These are phyloP conservation scores for Poa annua DNA, from an alignment of 176 grass and related monocot species.

Conservation along the genomic window DNA sequence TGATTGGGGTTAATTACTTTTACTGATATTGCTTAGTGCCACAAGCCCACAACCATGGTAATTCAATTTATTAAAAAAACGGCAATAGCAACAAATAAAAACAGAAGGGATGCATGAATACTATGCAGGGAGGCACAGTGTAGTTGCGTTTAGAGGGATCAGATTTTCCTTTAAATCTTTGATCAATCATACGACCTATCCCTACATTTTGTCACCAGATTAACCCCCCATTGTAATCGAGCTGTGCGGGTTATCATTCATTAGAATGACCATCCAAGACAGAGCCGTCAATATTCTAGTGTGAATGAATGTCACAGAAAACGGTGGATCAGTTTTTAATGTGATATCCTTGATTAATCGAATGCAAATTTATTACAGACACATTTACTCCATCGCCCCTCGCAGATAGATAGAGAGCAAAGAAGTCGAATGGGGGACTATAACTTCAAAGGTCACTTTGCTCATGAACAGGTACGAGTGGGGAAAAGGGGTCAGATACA, in stretches of 20 bases:
- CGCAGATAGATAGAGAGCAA: no score
- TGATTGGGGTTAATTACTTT: not conserved
- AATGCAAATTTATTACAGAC: not conserved
- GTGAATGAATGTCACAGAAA: not conserved
- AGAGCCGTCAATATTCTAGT: not conserved
- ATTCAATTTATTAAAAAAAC: not conserved
- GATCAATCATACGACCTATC: not conserved
- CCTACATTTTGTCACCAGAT: not conserved
- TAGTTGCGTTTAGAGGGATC: not conserved
- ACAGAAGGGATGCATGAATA: not conserved
- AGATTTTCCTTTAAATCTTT: constrained; percentile 43
- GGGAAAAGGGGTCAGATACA: not conserved
- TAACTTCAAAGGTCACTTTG: not conserved
- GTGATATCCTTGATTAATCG: not conserved
- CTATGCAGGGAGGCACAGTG: not conserved
- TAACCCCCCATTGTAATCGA: not conserved
- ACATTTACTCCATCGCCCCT: not conserved
- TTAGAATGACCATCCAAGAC: constrained; percentile 32
- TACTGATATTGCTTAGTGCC: not conserved
- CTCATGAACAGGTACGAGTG: not conserved
- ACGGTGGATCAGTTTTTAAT: not conserved
- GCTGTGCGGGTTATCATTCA: constrained; percentile 23
- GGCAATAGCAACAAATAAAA: not conserved
- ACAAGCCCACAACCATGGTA: not conserved
- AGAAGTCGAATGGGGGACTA: not conserved